A percentile compares a stretch with the other conserved stretches of the same genome.
phyloP scores from a whole-genome alignment of 2,329 filamentous ascomycete species.

The Cordyceps cicadae region DNA sequence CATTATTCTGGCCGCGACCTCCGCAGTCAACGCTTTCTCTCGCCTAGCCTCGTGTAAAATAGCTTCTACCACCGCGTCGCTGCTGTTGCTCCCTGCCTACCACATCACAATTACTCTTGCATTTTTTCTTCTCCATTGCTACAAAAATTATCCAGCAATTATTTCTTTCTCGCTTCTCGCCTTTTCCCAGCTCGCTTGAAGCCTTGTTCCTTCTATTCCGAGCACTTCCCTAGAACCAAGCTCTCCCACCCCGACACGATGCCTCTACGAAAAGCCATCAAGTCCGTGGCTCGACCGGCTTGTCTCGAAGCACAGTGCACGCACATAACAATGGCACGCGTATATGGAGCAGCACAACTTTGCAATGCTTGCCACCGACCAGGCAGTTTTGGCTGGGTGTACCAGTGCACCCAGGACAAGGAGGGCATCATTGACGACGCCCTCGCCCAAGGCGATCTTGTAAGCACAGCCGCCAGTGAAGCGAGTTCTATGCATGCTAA shows the following conservation, averaged over 20 bases:
- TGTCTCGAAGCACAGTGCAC: slow-evolving; percentile 43
- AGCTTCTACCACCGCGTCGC: neutral
- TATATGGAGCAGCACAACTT: slow-evolving; percentile 43
- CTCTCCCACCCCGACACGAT: neutral
- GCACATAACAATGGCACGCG: slow-evolving; percentile 58
- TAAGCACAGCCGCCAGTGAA: neutral
- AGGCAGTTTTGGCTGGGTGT: slow-evolving; percentile 62
- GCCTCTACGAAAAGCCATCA: slow-evolving; percentile 5
- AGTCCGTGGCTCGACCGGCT: neutral
- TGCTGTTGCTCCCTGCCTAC: neutral
- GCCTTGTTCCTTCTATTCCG: neutral
- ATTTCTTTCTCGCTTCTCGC: neutral
- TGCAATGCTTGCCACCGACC: slow-evolving; percentile 52
- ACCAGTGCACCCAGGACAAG: slow-evolving; percentile 60
- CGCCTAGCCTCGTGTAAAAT: slow-evolving; percentile 4
- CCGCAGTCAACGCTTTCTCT: neutral
- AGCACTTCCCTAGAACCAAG: neutral
- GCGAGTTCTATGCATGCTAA: neutral
- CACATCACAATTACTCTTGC: slow-evolving; percentile 8
- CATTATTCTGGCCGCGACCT: no score
- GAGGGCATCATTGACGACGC: slow-evolving; percentile 31
- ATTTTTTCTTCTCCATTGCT: neutral
- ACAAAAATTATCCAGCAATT: neutral
- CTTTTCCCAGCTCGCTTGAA: neutral
- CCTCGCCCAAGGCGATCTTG: slow-evolving; percentile 18